These are phyloP conservation scores for Zea mays DNA, from an alignment of 176 grass and related monocot genomes.

Conservation along the genomic window DNA sequence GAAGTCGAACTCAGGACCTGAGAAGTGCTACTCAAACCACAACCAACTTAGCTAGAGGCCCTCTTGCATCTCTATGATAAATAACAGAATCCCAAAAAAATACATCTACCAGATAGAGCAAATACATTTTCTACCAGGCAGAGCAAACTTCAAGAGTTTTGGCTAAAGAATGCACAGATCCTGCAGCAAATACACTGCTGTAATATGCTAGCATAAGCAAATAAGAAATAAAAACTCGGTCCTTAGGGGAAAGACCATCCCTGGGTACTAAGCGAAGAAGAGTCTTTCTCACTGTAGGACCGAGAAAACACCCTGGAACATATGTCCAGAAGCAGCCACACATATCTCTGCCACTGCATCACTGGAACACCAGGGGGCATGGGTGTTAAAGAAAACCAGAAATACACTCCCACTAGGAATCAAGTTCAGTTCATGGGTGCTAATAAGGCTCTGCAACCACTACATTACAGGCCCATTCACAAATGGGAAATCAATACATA, in stretches of 20 bases:
- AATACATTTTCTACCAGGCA: background rate
- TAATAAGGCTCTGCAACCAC: background rate
- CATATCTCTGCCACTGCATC: background rate
- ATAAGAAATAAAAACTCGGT: background rate
- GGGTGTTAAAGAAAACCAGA: background rate
- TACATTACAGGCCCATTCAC: background rate
- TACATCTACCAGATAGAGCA: conserved; percentile 15
- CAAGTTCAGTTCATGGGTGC: background rate
- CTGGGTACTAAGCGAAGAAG: background rate
- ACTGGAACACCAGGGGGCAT: background rate
- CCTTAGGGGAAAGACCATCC: background rate
- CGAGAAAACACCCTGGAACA: background rate
- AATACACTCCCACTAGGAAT: background rate
- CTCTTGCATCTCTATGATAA: background rate
- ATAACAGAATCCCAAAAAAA: conserved; percentile 8
- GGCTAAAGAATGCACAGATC: conserved; percentile 6
- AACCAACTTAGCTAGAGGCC: too few species aligned
- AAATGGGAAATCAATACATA: background rate
- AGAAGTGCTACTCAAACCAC: too few species aligned
- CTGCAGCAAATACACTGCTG: conserved; percentile 11
- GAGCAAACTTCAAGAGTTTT: background rate
- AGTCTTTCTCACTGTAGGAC: background rate
- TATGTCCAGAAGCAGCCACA: background rate
- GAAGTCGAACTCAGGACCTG: too few species aligned
- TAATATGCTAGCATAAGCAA: conserved; percentile 22